Percentiles rank a stretch among this genome's conserved stretches.
Conservation (phyloP, 75 land plant genomes). For the Cryptomeria japonica region DNA sequence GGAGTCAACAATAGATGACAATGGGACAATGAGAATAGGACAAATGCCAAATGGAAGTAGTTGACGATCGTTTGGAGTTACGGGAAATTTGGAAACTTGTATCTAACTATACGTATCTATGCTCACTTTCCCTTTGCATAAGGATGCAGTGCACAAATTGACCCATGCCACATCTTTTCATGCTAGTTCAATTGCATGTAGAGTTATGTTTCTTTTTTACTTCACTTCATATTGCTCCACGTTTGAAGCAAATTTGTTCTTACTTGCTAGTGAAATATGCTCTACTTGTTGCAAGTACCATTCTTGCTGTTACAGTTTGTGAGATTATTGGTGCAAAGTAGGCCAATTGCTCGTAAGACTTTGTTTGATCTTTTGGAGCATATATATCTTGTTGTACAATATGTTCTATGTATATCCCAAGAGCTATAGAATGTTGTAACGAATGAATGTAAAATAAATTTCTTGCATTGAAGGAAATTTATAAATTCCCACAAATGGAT, state of each 20-base stretch:
- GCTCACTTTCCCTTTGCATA: not conserved
- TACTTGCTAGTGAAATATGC: not conserved
- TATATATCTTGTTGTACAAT: not conserved
- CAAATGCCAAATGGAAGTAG: not conserved
- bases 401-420: not conserved
- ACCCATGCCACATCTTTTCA: too few relatives aligned
- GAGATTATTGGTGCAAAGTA: not conserved
- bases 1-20: not conserved
- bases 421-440: not conserved
- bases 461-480: not conserved
- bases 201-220: too few relatives aligned
- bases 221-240: too few relatives aligned
- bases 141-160: not conserved
- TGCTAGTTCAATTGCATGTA: not conserved
- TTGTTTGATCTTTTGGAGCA: not conserved
- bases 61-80: not conserved
- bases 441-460: not conserved
- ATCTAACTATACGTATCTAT: not conserved
- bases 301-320: not conserved
- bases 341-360: not conserved
- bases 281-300: not conserved
- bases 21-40: not conserved
- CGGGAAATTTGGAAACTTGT: not conserved
- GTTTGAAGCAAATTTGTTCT: not conserved
- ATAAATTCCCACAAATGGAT: too few relatives aligned